Base-by-base conservation (phyloP, 768 basidiomycete genomes). In the Mycena venus region DNA sequence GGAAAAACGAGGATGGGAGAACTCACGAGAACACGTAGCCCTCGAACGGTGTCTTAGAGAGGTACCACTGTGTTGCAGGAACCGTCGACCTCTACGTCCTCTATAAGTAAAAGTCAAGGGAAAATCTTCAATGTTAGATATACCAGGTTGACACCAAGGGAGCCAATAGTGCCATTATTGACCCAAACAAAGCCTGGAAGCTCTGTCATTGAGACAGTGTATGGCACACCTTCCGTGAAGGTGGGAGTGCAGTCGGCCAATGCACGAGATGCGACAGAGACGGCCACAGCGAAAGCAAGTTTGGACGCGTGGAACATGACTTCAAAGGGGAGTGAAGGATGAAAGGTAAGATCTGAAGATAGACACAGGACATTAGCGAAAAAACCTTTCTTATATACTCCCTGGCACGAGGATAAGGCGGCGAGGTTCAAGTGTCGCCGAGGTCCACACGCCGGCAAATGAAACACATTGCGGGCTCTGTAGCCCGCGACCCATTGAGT, bases 231-330 rank as follows among this genome's bases (percentile, higher is more conserved):
- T 40, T 55, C 36, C n/a, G 51, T 40, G 66, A 68, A 58, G 34
- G 55, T 42, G 42, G 66, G 53, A n/a, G 40, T 44, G 55, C 66
- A 68, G 55, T 68, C 66, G 66, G 32, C 66, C 53, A 68, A 44
- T 15, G 55, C 66, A 25, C 53, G 51, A 38, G 66, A 40, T 29
- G 66, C 66, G 55, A 58, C 34, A 55, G 49, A 31, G 55, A 56
- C 51, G 19, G 55, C 66, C 7, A 58, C 27, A 12, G 58, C 55
- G 55, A 68, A 58, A 34, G 66, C 38, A 44, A 68, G 55, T 56
- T 58, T 55, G 55, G 32, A 53, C 64, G 51, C 53, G 38, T 2
- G 19, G 42, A 44, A 6, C 42, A 44, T 44, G 12, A 44, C 19
- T 44, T 44, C 15, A 44, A 44, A 19, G 42, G 15, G 42, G 19